Percentiles rank a stretch among this genome's conserved stretches.
Conservation (phyloP, 352 stramenopile genomes). For the Phytophthora boehmeriae region DNA sequence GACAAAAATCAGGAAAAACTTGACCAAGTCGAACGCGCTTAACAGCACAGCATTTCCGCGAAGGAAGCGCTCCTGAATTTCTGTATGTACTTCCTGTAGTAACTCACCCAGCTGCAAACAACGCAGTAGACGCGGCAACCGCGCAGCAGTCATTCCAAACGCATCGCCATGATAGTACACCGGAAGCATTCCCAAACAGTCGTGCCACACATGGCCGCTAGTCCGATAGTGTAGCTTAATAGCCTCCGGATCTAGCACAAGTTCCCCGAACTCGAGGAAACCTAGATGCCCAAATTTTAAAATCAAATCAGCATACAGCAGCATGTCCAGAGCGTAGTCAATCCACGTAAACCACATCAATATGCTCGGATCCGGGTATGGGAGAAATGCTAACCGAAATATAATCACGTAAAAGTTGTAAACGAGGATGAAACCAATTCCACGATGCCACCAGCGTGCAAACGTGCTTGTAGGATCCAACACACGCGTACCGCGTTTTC, state of each 20-base stretch:
- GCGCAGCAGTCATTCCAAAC: slow-evolving; percentile 43
- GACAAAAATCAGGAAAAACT: slow-evolving; percentile 67
- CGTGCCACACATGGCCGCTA: slow-evolving; percentile 32
- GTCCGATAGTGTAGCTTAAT: slow-evolving; percentile 41
- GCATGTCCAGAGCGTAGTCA: slow-evolving; percentile 44
- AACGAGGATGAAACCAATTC: slow-evolving; percentile 51
- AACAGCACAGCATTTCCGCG: slow-evolving; percentile 43
- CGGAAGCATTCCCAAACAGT: slow-evolving; percentile 52
- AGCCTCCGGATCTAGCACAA: slow-evolving; percentile 37
- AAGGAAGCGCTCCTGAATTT: slow-evolving; percentile 62
- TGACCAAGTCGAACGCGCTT: slow-evolving; percentile 54
- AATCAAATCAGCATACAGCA: slow-evolving; percentile 45
- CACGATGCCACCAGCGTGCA: slow-evolving; percentile 61
- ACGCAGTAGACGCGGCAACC: slow-evolving; percentile 48
- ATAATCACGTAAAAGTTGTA: slow-evolving; percentile 63
- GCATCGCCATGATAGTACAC: slow-evolving; percentile 41
- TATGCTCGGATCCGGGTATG: slow-evolving; percentile 25
- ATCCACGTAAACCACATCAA: slow-evolving; percentile 40
- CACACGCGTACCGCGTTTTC: slow-evolving; percentile 31
- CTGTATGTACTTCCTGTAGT: slow-evolving; percentile 45
- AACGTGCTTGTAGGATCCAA: slow-evolving; percentile 54
- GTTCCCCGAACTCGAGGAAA: slow-evolving; percentile 47
- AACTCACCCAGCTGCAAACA: slow-evolving; percentile 47
- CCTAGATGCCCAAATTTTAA: slow-evolving; percentile 50
- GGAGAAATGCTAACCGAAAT: slow-evolving; percentile 54